phyloP scores from a whole-genome alignment of 2,329 filamentous ascomycete species.

The Chaetomiaceae sp. region DNA sequence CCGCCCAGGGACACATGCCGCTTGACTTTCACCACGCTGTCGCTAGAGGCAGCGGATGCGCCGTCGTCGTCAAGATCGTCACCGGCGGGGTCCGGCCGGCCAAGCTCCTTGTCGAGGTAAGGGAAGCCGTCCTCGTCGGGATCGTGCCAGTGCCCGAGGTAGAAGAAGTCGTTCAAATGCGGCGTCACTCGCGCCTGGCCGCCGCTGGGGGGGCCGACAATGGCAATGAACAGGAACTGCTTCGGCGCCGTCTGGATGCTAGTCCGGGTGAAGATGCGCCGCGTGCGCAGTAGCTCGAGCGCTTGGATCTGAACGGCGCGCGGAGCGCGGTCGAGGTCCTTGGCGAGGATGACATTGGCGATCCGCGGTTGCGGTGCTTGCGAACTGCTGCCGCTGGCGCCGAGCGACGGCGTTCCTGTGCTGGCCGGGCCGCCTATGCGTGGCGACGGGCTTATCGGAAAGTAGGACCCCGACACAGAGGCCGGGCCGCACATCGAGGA shows the following conservation, averaged over 20 bases:
- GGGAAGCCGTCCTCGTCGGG: constrained; percentile 62
- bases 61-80: constrained; percentile 28
- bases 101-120: constrained; percentile 60
- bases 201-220: constrained; percentile 41
- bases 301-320: constrained; percentile 76
- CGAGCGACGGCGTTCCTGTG: constrained; percentile 10
- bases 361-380: constrained; percentile 41
- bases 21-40: constrained; percentile 37
- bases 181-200: constrained; percentile 41
- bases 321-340: constrained; percentile 69
- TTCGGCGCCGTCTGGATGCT: constrained; percentile 68
- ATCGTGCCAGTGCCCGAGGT: constrained; percentile 81
- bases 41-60: constrained; percentile 32
- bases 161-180: constrained; percentile 74
- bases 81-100: constrained; percentile 23
- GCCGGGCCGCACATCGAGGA: constrained; percentile 10
- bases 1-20: constrained; percentile 14
- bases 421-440: constrained; percentile 12
- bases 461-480: constrained; percentile 22
- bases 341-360: constrained; percentile 77
- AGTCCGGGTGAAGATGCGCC: constrained; percentile 69
- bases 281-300: constrained; percentile 70
- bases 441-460: constrained; percentile 16
- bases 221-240: constrained; percentile 71
- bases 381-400: constrained; percentile 4